These are phyloP conservation scores for Claviceps lovelessii DNA, from an alignment of 2,329 filamentous ascomycete species.

Conservation along the genomic window DNA sequence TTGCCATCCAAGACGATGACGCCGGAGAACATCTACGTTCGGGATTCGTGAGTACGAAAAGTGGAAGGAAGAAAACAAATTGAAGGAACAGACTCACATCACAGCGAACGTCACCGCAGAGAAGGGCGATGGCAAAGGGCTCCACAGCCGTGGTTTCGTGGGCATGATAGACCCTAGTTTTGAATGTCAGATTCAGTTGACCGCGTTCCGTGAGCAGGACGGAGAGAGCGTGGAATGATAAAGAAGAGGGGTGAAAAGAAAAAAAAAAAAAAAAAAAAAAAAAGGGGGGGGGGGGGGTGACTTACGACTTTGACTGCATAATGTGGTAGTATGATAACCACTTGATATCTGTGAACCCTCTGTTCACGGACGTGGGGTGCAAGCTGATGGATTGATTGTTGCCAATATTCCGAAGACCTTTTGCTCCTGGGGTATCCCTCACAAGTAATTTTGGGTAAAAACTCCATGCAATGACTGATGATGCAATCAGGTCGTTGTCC, in stretches of 20 bases:
- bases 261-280: too few species aligned
- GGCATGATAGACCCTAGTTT: slow-evolving; percentile 63
- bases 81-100: slow-evolving; percentile 39
- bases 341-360: slow-evolving; percentile 48
- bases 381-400: slow-evolving; percentile 86
- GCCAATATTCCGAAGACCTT: slow-evolving; percentile 77
- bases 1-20: slow-evolving; percentile 80
- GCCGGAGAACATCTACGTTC: slow-evolving; percentile 60
- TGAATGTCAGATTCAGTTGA: slow-evolving; percentile 4
- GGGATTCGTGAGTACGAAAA: background rate
- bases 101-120: slow-evolving; percentile 80
- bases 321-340: slow-evolving; percentile 96
- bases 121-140: slow-evolving; percentile 66
- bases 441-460: slow-evolving; percentile 91
- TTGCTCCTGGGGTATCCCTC: slow-evolving; percentile 52
- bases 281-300: too few species aligned
- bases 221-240: too few species aligned
- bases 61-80: background rate
- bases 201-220: too few species aligned
- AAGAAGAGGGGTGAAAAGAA: background rate
- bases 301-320: slow-evolving; percentile 72
- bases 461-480: slow-evolving; percentile 77
- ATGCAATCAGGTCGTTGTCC: slow-evolving; percentile 63
- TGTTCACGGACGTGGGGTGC: slow-evolving; percentile 82
- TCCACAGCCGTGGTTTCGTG: slow-evolving; percentile 75